A percentile compares a stretch with the other conserved stretches of the same genome.
Conservation (phyloP, 148 eudicot species). For the Rhododendron molle region DNA sequence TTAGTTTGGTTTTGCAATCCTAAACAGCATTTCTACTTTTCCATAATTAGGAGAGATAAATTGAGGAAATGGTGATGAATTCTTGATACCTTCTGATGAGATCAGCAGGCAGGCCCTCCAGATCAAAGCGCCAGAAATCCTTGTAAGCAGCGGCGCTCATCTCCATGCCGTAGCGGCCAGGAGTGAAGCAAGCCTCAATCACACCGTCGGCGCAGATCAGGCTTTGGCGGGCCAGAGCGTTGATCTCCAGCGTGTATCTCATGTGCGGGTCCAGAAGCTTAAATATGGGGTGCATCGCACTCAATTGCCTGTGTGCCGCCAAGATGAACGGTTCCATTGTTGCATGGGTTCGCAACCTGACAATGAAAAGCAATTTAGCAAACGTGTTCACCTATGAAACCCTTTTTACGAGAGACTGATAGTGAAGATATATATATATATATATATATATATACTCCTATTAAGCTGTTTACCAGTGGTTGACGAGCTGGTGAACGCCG, state of each 20-base stretch:
- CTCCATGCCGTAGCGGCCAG: conserved; percentile 92
- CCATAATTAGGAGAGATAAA: neutral
- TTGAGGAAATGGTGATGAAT: too few relatives aligned
- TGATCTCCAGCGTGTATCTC: conserved; percentile 82
- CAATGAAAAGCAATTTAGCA: neutral
- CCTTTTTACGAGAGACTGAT: neutral
- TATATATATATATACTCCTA: neutral
- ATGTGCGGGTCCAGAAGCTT: conserved; percentile 95
- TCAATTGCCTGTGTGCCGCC: conserved; percentile 86
- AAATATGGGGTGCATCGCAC: conserved; percentile 86
- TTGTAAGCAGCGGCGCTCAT: conserved; percentile 92
- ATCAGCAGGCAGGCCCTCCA: conserved; percentile 83
- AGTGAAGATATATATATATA: too few relatives aligned
- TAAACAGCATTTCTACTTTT: neutral
- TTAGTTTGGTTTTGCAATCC: neutral
- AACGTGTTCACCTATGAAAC: neutral
- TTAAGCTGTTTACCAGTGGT: conserved; percentile 68
- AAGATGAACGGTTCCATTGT: conserved; percentile 73
- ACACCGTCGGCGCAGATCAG: conserved; percentile 79
- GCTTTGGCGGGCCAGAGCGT: conserved; percentile 74
- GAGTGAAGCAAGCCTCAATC: conserved; percentile 75
- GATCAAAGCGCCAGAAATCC: conserved; percentile 74
- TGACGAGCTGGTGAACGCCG: conserved; percentile 84
- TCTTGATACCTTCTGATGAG: conserved; percentile 63
- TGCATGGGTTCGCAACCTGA: conserved; percentile 85